These are phyloP conservation scores for Neopestalotiopsis rosae DNA, from an alignment of 2,329 filamentous ascomycete genomes.

Conservation along the genomic window DNA sequence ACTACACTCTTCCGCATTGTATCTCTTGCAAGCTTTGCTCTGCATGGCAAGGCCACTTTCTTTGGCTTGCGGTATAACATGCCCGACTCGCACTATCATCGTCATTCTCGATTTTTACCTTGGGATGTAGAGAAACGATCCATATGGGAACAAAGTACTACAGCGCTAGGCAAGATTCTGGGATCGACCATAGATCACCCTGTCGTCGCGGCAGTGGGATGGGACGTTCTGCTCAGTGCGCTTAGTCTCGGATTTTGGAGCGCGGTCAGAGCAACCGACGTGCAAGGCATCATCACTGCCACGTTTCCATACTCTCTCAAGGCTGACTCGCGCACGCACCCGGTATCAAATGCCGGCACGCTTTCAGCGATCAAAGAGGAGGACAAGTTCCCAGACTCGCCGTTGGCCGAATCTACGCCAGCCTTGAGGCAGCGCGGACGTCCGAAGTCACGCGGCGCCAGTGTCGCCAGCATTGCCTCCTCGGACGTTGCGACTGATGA, in stretches of 20 bases:
- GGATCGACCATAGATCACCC: conserved; percentile 61
- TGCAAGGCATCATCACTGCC: conserved; percentile 51
- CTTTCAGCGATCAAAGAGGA: conserved; percentile 22
- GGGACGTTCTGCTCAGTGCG: conserved; percentile 63
- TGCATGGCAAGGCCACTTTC: conserved; percentile 51
- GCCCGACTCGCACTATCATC: conserved; percentile 52
- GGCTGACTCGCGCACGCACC: not conserved
- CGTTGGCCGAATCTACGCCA: conserved; percentile 8
- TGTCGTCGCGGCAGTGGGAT: conserved; percentile 59
- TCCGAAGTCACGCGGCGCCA: conserved; percentile 27
- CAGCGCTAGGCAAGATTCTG: conserved; percentile 50
- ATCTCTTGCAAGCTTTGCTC: conserved; percentile 46
- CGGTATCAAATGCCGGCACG: conserved; percentile 12
- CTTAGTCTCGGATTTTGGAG: conserved; percentile 62
- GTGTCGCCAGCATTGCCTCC: conserved; percentile 25
- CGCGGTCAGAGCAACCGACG: conserved; percentile 57
- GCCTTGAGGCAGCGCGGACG: conserved; percentile 28
- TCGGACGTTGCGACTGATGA: conserved; percentile 28
- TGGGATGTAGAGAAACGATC: conserved; percentile 51
- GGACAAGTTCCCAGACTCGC: conserved; percentile 22
- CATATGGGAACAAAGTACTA: conserved; percentile 50
- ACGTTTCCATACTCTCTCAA: conserved; percentile 38
- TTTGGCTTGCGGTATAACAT: conserved; percentile 51
- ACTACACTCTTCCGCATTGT: conserved; percentile 53
- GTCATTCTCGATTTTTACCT: conserved; percentile 51